These are phyloP conservation scores for Phytophthora europaea DNA, from an alignment of 352 stramenopile species.

Conservation along the genomic window DNA sequence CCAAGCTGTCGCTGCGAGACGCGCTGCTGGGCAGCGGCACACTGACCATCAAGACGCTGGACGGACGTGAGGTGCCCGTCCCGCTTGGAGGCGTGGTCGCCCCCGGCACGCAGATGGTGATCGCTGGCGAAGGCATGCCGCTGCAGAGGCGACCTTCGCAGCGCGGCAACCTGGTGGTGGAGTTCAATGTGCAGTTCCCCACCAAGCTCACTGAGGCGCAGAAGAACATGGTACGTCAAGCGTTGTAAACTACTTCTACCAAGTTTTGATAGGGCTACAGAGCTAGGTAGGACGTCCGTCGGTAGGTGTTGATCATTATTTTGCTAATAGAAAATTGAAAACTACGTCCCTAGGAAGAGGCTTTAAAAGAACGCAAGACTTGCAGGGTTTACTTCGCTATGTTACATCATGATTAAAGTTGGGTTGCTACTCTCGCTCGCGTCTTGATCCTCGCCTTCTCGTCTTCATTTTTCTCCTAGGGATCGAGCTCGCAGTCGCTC, in stretches of 20 bases:
- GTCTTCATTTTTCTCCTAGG: constrained; percentile 4
- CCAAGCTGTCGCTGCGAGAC: constrained; percentile 96
- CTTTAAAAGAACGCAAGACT: not conserved
- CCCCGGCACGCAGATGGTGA: constrained; percentile 92
- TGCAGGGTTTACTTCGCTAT: constrained; percentile 20
- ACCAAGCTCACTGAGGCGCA: constrained; percentile 85
- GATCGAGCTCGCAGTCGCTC: constrained; percentile 2
- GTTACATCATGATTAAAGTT: constrained; percentile 33
- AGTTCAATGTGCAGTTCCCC: constrained; percentile 98
- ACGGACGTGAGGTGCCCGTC: constrained; percentile 93
- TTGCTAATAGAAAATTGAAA: constrained; percentile 31
- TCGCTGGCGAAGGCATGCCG: constrained; percentile 97
- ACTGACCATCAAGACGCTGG: constrained; percentile 94
- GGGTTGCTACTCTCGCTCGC: constrained; percentile 19
- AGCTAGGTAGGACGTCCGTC: not conserved
- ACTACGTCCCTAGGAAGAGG: not conserved
- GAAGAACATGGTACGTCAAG: constrained; percentile 79
- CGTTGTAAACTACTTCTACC: constrained; percentile 52
- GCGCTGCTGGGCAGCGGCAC: constrained; percentile 94
- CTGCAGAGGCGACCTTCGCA: constrained; percentile 80
- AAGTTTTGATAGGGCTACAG: constrained; percentile 8
- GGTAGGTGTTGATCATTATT: constrained; percentile 26
- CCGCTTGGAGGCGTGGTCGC: constrained; percentile 93
- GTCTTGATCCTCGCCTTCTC: constrained; percentile 6
- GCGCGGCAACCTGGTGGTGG: constrained; percentile 96